Evolutionary conservation across 768 basidiomycete species (phyloP).

Genomic region (Mrakia blollopis): DNA sequence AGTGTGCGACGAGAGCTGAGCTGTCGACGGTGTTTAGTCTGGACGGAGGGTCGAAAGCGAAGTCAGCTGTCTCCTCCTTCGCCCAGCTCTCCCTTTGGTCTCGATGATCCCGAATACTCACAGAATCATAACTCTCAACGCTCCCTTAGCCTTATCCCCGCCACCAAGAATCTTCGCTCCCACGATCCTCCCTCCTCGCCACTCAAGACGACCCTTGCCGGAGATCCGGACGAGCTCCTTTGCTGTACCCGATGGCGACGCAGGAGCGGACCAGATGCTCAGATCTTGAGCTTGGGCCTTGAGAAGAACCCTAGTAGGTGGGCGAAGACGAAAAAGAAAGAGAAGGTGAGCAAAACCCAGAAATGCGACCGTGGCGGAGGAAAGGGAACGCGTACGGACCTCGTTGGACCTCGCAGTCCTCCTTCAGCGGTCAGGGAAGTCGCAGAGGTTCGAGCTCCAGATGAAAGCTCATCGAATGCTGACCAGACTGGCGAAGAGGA

Average conservation of each 20-base stretch:
- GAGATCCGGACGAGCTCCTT: not conserved
- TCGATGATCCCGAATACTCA: not conserved
- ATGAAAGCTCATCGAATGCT: not conserved
- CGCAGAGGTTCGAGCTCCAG: not conserved
- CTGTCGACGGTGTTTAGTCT: not conserved
- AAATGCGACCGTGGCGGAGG: too few species aligned
- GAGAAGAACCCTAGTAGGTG: not conserved
- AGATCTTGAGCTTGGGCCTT: not conserved
- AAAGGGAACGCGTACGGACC: not conserved
- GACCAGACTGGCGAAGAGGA: not conserved
- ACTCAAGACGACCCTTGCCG: not conserved
- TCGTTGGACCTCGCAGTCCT: not conserved
- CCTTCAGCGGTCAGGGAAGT: not conserved
- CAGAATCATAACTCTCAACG: not conserved
- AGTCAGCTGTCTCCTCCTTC: not conserved
- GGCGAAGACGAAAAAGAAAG: not conserved
- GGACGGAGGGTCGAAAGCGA: not conserved
- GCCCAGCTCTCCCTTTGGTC: not conserved
- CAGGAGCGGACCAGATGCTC: not conserved
- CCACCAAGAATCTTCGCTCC: not conserved
- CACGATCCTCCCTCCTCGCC: not conserved
- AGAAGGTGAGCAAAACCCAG: not conserved
- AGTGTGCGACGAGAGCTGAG: not conserved
- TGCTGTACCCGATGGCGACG: not conserved
- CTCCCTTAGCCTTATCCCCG: not conserved